Conservation (phyloP, 129 eudicot genomes). For the Rutidosis leptorrhynchoides region DNA sequence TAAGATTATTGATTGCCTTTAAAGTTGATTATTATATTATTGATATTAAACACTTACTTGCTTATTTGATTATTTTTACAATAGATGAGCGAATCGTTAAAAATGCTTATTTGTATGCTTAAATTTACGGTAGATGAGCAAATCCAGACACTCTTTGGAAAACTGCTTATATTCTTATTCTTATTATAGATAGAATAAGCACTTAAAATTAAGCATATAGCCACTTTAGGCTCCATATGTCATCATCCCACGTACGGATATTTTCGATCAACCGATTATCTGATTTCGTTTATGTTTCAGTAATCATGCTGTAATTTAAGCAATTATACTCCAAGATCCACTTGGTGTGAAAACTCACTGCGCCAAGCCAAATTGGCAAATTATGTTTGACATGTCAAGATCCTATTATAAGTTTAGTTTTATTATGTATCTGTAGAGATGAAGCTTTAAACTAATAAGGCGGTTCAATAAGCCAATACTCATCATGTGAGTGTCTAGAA, state of each 20-base stretch:
- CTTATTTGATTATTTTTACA: too few species aligned
- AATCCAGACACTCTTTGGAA: too few species aligned
- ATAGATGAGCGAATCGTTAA: too few species aligned
- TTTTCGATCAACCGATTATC: not conserved
- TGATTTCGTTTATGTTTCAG: not conserved
- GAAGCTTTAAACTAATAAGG: constrained; percentile 1
- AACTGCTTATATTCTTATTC: too few species aligned
- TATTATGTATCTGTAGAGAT: not conserved
- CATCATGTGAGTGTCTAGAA: constrained; percentile 5
- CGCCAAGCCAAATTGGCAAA: not conserved
- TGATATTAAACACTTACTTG: too few species aligned
- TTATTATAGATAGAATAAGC: too few species aligned
- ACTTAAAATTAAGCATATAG: too few species aligned
- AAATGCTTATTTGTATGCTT: too few species aligned
- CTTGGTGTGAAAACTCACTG: constrained; percentile 2
- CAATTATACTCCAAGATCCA: not conserved
- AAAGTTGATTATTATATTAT: not conserved
- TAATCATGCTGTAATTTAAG: not conserved
- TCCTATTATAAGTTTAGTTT: not conserved
- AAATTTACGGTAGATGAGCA: too few species aligned
- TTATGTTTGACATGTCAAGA: not conserved
- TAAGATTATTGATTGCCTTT: not conserved
- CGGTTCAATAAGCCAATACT: not conserved
- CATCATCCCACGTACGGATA: not conserved
- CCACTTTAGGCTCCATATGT: constrained; percentile 13